Percentiles rank a stretch among this genome's conserved stretches.
These are phyloP conservation scores for Penicillium capsulatum DNA, from an alignment of 2,329 filamentous ascomycete species.

Conservation along the genomic window DNA sequence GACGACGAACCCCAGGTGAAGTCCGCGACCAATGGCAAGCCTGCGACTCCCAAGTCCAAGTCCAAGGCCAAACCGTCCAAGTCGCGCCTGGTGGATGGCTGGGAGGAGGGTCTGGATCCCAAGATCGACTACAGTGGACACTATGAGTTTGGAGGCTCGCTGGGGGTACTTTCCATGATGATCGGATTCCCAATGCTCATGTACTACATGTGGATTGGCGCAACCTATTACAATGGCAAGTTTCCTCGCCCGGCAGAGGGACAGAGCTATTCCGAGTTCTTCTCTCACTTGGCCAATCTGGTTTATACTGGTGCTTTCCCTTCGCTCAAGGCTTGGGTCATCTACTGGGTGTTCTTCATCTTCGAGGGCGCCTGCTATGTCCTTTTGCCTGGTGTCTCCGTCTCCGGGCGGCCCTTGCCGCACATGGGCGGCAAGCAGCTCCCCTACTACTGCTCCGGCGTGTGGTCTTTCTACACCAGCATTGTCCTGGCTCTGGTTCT, in stretches of 20 bases:
- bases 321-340: slow-evolving; percentile 74
- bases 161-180: slow-evolving; percentile 82
- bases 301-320: slow-evolving; percentile 84
- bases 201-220: slow-evolving; percentile 99
- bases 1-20: slow-evolving; percentile 15
- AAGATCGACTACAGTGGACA: slow-evolving; percentile 49
- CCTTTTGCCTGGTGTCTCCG: slow-evolving; percentile 78
- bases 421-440: slow-evolving; percentile 81
- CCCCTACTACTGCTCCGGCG: slow-evolving; percentile 89
- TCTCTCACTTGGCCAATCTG: slow-evolving; percentile 63
- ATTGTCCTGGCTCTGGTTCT: slow-evolving; percentile 66
- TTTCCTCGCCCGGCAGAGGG: slow-evolving; percentile 64
- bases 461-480: slow-evolving; percentile 82
- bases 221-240: slow-evolving; percentile 84
- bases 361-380: slow-evolving; percentile 81
- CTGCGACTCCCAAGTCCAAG: slow-evolving; percentile 17
- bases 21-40: slow-evolving; percentile 23
- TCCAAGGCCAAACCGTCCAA: slow-evolving; percentile 27
- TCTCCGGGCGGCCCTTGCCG: slow-evolving; percentile 80
- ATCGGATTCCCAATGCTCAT: slow-evolving; percentile 87
- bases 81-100: slow-evolving; percentile 38
- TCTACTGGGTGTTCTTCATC: slow-evolving; percentile 92
- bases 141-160: slow-evolving; percentile 81
- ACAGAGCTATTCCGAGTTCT: slow-evolving; percentile 68
- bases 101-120: slow-evolving; percentile 41